Evolutionary conservation across 2,329 filamentous ascomycete genomes (phyloP).

Genomic region (Amylocarpus encephaloides): DNA sequence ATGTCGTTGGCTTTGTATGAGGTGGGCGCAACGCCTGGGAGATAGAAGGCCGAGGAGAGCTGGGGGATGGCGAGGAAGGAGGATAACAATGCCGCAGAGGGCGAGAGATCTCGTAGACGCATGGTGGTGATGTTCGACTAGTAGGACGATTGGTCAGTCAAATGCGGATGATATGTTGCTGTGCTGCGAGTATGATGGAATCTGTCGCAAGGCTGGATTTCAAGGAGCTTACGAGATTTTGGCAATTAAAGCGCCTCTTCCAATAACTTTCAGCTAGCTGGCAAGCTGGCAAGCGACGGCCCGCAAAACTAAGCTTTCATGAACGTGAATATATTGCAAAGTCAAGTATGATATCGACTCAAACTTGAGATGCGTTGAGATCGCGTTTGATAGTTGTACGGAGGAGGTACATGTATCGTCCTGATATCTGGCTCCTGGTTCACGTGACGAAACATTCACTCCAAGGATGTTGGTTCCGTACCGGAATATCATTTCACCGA

Average conservation of each 20-base stretch:
- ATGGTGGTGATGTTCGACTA: constrained; percentile 22
- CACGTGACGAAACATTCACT: no score
- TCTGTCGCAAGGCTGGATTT: not conserved
- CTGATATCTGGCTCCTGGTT: constrained; percentile 8
- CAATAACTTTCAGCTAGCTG: not conserved
- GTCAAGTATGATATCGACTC: not conserved
- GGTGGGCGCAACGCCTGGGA: constrained; percentile 89
- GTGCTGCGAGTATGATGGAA: not conserved
- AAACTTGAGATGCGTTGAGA: not conserved
- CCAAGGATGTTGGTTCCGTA: not conserved
- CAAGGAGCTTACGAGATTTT: not conserved
- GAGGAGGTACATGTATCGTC: no score
- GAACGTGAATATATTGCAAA: not conserved
- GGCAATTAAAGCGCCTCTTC: no score
- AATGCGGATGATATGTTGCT: not conserved
- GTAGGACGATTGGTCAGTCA: not conserved
- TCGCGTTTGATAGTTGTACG: not conserved
- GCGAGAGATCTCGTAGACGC: constrained; percentile 27
- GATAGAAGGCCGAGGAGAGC: constrained; percentile 74
- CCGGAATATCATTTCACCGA: constrained; percentile 16
- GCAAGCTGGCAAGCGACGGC: not conserved
- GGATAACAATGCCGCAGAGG: constrained; percentile 43
- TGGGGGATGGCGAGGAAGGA: constrained; percentile 45
- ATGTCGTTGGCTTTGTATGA: constrained; percentile 75
- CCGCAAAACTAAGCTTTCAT: no score